phyloP scores from a whole-genome alignment of 768 basidiomycete species.

The Pisolithus marmoratus region DNA sequence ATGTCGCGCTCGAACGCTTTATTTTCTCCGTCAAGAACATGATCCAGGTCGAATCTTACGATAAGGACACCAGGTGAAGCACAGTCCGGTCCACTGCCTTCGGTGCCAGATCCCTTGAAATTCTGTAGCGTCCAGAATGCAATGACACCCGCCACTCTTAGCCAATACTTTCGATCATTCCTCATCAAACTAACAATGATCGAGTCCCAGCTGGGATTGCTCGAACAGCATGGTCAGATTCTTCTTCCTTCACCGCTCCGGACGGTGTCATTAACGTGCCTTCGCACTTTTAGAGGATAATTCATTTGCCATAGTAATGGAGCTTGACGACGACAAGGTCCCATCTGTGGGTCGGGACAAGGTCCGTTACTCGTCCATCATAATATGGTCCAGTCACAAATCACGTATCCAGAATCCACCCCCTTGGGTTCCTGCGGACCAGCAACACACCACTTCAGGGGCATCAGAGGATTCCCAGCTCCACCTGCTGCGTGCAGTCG shows the following conservation, averaged over 20 bases:
- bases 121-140: slow-evolving; percentile 60
- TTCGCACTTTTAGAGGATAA: slow-evolving; percentile 46
- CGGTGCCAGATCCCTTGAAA: slow-evolving; percentile 1
- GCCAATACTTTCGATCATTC: slow-evolving; percentile 78
- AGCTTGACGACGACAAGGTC: slow-evolving; percentile 61
- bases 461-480: slow-evolving; percentile 62
- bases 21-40: slow-evolving; percentile 84
- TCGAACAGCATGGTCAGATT: slow-evolving; percentile 46
- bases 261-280: not conserved
- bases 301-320: slow-evolving; percentile 80
- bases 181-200: slow-evolving; percentile 76
- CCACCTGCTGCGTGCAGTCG: slow-evolving; percentile 72
- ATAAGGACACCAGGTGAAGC: slow-evolving; percentile 62
- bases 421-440: slow-evolving; percentile 74
- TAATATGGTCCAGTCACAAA: not conserved
- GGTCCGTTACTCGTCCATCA: slow-evolving; percentile 22
- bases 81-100: not conserved
- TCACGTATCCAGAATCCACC: slow-evolving; percentile 49
- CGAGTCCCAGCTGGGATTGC: slow-evolving; percentile 60
- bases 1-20: slow-evolving; percentile 83
- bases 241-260: not conserved
- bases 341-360: slow-evolving; percentile 49
- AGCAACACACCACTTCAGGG: slow-evolving; percentile 63
- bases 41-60: slow-evolving; percentile 62
- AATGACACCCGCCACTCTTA: slow-evolving; percentile 56